These are phyloP conservation scores for Colletotrichum coccodes DNA, from an alignment of 2,329 filamentous ascomycete species.

Conservation along the genomic window DNA sequence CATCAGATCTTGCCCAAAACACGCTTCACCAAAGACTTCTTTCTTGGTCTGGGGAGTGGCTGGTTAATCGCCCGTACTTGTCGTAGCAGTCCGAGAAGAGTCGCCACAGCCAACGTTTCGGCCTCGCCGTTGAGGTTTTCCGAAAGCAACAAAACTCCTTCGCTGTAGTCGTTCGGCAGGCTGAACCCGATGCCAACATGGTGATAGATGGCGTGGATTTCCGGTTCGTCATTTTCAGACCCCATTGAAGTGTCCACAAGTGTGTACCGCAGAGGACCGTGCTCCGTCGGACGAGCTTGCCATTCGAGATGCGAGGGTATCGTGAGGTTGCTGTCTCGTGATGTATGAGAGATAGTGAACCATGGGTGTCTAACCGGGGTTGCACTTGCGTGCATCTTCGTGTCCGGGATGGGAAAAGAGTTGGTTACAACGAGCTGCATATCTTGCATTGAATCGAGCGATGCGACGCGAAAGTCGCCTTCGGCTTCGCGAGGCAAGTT, in stretches of 20 bases:
- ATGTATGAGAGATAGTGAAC: slow-evolving; percentile 5
- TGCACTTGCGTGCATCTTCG: background rate
- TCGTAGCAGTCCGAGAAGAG: slow-evolving; percentile 9
- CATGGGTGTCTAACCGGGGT: slow-evolving; percentile 13
- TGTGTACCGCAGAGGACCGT: slow-evolving; percentile 26
- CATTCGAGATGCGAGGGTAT: slow-evolving; percentile 13
- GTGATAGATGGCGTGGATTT: slow-evolving; percentile 33
- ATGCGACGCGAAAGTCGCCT: slow-evolving; percentile 1
- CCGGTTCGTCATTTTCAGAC: background rate
- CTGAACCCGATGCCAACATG: slow-evolving; percentile 26
- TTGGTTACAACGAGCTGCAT: background rate
- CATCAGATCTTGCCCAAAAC: slow-evolving; percentile 6
- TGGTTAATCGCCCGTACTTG: slow-evolving; percentile 19
- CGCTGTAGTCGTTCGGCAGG: slow-evolving; percentile 28
- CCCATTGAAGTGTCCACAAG: slow-evolving; percentile 14
- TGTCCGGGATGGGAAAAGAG: slow-evolving; percentile 11
- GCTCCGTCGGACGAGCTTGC: slow-evolving; percentile 19
- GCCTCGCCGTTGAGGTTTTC: slow-evolving; percentile 1
- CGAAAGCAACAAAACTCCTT: slow-evolving; percentile 31
- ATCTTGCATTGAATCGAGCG: background rate
- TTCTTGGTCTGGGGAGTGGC: slow-evolving; percentile 4
- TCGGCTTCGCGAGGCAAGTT: background rate
- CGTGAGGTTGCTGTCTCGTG: background rate
- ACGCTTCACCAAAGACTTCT: slow-evolving; percentile 14
- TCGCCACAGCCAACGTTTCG: slow-evolving; percentile 13